These are phyloP conservation scores for Malassezia cuniculi DNA, from an alignment of 1,284 basidiomycete genomes.

Conservation along the genomic window DNA sequence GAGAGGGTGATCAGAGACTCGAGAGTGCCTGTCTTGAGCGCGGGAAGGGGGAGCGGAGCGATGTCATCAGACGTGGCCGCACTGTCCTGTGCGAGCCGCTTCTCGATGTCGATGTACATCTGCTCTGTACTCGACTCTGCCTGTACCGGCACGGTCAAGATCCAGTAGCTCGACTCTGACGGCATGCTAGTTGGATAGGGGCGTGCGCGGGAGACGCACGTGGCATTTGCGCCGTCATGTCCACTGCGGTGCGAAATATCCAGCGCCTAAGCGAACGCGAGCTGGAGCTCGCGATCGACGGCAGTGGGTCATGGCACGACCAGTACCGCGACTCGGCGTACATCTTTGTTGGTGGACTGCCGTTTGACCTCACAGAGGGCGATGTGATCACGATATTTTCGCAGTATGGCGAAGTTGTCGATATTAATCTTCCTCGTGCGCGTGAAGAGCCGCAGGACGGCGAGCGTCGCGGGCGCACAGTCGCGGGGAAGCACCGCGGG, in stretches of 20 bases:
- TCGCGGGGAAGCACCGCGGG: constrained; percentile 50
- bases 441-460: constrained; percentile 4
- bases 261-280: constrained; percentile 82
- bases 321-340: constrained; percentile 96
- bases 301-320: constrained; percentile 79
- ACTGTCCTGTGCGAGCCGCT: constrained; percentile 43
- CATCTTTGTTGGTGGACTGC: constrained; percentile 61
- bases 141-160: constrained; percentile 50
- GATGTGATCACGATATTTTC: constrained; percentile 96
- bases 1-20: constrained; percentile 78
- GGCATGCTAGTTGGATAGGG: constrained; percentile 44
- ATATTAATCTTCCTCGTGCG: constrained; percentile 69
- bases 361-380: constrained; percentile 66
- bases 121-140: constrained; percentile 47
- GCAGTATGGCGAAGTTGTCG: constrained; percentile 90
- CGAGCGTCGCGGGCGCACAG: background rate
- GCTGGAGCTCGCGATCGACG: constrained; percentile 63
- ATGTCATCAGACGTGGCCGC: constrained; percentile 24
- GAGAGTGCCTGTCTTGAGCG: constrained; percentile 69
- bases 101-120: constrained; percentile 47
- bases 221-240: constrained; percentile 2
- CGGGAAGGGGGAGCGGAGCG: constrained; percentile 31
- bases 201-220: constrained; percentile 5
- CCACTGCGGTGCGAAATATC: constrained; percentile 80
- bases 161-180: constrained; percentile 51